Evolutionary conservation across 176 grass and related monocot genomes (phyloP).

Genomic region (Tillandsia fasciculata): DNA sequence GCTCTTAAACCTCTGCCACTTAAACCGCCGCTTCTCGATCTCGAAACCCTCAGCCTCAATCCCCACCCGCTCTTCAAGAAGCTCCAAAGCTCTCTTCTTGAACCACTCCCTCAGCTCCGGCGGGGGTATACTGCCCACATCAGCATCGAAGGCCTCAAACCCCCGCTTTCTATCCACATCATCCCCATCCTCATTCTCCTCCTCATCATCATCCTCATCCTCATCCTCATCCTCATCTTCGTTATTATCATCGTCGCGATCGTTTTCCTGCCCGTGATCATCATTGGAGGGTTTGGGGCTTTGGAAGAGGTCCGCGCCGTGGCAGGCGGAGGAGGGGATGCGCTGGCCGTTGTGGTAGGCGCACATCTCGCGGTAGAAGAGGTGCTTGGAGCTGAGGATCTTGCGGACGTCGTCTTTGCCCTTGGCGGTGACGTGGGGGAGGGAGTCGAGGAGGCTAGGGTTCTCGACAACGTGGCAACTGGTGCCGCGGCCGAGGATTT

Average conservation of each 20-base stretch:
- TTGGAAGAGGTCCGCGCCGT: too few species aligned
- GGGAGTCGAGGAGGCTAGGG: slow-evolving; percentile 37
- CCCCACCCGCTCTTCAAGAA: slow-evolving; percentile 15
- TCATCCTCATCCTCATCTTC: slow-evolving; percentile 27
- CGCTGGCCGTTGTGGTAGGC: slow-evolving; percentile 50
- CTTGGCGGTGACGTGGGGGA: slow-evolving; percentile 35
- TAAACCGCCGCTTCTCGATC: slow-evolving; percentile 17
- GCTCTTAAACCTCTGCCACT: slow-evolving; percentile 26
- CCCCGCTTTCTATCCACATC: slow-evolving; percentile 9
- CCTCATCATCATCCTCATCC: slow-evolving; percentile 56
- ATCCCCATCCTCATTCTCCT: slow-evolving; percentile 43
- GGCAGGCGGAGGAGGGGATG: slow-evolving; percentile 25
- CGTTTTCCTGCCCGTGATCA: slow-evolving; percentile 47
- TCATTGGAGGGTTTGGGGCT: neutral
- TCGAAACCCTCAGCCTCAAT: slow-evolving; percentile 13
- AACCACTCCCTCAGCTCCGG: slow-evolving; percentile 20
- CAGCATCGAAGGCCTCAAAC: neutral
- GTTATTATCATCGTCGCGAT: slow-evolving; percentile 26
- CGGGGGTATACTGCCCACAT: slow-evolving; percentile 3
- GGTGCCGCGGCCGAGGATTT: slow-evolving; percentile 54
- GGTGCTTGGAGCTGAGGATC: slow-evolving; percentile 62
- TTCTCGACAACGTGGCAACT: slow-evolving; percentile 50
- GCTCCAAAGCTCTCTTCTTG: slow-evolving; percentile 4
- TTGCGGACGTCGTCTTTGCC: slow-evolving; percentile 46
- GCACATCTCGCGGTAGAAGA: slow-evolving; percentile 71